These are phyloP conservation scores for Xylaria scruposa DNA, from an alignment of 495 filamentous ascomycete species.

Conservation along the genomic window DNA sequence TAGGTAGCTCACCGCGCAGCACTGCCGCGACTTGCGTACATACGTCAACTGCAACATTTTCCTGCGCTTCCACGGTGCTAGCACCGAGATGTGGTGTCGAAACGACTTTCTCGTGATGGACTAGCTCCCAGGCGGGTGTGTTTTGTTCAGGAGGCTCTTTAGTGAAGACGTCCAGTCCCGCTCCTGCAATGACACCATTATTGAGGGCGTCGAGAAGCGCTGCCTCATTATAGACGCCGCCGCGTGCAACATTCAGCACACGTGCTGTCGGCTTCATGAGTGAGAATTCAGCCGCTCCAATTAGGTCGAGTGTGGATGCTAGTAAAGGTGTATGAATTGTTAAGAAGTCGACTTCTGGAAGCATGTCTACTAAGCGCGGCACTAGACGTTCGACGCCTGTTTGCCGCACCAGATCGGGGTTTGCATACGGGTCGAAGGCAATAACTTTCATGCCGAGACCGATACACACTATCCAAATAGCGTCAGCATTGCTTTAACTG, in stretches of 20 bases:
- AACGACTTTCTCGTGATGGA: slow-evolving; percentile 67
- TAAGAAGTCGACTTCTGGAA: slow-evolving; percentile 70
- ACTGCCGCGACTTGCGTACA: slow-evolving; percentile 76
- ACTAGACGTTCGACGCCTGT: slow-evolving; percentile 62
- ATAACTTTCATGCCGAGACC: slow-evolving; percentile 73
- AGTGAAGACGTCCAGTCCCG: slow-evolving; percentile 78
- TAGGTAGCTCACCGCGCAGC: slow-evolving; percentile 68
- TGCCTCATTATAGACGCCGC: slow-evolving; percentile 76
- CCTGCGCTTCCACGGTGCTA: slow-evolving; percentile 76
- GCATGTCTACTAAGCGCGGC: slow-evolving; percentile 58
- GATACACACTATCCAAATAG: slow-evolving; percentile 53
- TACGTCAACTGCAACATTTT: slow-evolving; percentile 76
- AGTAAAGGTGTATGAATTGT: slow-evolving; percentile 79
- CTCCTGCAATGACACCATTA: slow-evolving; percentile 70
- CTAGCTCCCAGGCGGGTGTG: slow-evolving; percentile 60
- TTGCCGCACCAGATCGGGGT: slow-evolving; percentile 61
- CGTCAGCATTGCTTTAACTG: neutral
- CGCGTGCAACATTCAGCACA: slow-evolving; percentile 73
- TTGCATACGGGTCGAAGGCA: slow-evolving; percentile 73
- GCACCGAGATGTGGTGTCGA: slow-evolving; percentile 77
- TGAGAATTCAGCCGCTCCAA: slow-evolving; percentile 64
- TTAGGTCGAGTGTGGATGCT: slow-evolving; percentile 70
- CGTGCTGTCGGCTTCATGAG: slow-evolving; percentile 71
- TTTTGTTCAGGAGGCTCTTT: slow-evolving; percentile 66
- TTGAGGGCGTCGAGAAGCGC: slow-evolving; percentile 72